phyloP scores from a whole-genome alignment of 1,284 basidiomycete species.

The Tetrapyrgos nigripes region DNA sequence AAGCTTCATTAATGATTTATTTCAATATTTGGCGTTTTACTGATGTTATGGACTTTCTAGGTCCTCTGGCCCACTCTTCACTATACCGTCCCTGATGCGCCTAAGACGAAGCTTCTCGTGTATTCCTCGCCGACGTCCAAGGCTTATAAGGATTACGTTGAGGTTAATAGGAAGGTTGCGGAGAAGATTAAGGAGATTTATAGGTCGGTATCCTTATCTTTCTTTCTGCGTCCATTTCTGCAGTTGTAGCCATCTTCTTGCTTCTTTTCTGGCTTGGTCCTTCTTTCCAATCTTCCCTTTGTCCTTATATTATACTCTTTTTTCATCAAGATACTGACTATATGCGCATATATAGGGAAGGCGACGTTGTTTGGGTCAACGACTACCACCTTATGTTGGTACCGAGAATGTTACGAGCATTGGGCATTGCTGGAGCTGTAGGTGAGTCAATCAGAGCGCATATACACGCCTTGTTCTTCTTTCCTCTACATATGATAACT shows the following conservation, averaged over 20 bases:
- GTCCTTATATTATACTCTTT: not conserved
- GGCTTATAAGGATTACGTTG: slow-evolving; percentile 75
- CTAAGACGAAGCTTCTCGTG: slow-evolving; percentile 83
- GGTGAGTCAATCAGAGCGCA: slow-evolving; percentile 1
- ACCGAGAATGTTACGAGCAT: slow-evolving; percentile 73
- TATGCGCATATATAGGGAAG: slow-evolving; percentile 7
- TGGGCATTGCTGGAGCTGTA: slow-evolving; percentile 66
- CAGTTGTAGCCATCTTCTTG: too few relatives aligned
- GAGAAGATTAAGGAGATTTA: slow-evolving; percentile 77
- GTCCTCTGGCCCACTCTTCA: slow-evolving; percentile 90
- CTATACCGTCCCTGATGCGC: slow-evolving; percentile 86
- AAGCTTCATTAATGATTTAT: slow-evolving; percentile 12
- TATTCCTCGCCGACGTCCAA: slow-evolving; percentile 62
- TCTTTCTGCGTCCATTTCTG: not conserved
- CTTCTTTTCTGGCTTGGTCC: too few relatives aligned
- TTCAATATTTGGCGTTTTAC: slow-evolving; percentile 4
- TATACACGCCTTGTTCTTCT: not conserved
- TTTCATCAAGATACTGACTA: too few relatives aligned
- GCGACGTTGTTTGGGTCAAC: slow-evolving; percentile 70
- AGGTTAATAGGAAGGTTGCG: slow-evolving; percentile 87
- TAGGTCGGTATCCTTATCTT: slow-evolving; percentile 45
- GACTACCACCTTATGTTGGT: slow-evolving; percentile 90
- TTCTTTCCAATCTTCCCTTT: slow-evolving; percentile 4
- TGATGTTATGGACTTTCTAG: slow-evolving; percentile 30
- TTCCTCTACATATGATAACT: too few relatives aligned